A percentile compares a stretch with the other conserved stretches of the same genome.
Evolutionary conservation across 2,329 filamentous ascomycete species (phyloP).

Genomic region (Penicillium hordei): DNA sequence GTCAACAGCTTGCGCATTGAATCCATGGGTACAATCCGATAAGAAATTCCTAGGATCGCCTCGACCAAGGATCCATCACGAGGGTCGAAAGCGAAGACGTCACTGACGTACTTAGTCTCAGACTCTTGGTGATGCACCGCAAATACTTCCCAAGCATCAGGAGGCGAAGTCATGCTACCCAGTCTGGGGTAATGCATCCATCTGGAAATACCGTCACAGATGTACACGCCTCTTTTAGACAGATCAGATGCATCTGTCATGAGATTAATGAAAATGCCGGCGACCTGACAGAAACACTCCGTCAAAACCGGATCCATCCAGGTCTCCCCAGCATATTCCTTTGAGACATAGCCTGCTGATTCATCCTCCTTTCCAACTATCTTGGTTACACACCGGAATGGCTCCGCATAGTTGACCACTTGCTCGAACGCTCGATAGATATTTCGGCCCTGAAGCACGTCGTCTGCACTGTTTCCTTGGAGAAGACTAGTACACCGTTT

Average conservation of each 20-base stretch:
- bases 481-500: slow-evolving; percentile 24
- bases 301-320: slow-evolving; percentile 30
- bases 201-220: slow-evolving; percentile 33
- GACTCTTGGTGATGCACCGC: slow-evolving; percentile 24
- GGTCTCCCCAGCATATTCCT: slow-evolving; percentile 16
- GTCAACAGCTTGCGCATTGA: slow-evolving; percentile 20
- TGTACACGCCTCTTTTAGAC: slow-evolving; percentile 25
- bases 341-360: slow-evolving; percentile 24
- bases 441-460: slow-evolving; percentile 3
- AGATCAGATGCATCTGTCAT: slow-evolving; percentile 27
- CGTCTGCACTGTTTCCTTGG: slow-evolving; percentile 7
- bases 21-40: slow-evolving; percentile 31
- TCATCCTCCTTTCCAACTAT: slow-evolving; percentile 21
- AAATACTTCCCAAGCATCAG: slow-evolving; percentile 30
- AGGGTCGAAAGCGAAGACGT: slow-evolving; percentile 38
- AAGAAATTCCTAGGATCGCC: slow-evolving; percentile 29
- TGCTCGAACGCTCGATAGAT: slow-evolving; percentile 5
- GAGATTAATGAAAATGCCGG: slow-evolving; percentile 42
- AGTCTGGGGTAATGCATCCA: slow-evolving; percentile 30
- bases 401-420: slow-evolving; percentile 19
- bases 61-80: slow-evolving; percentile 26
- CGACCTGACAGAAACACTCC: slow-evolving; percentile 38
- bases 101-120: slow-evolving; percentile 26
- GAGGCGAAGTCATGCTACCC: slow-evolving; percentile 1
- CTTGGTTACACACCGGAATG: slow-evolving; percentile 10